Percentiles rank a stretch among this genome's conserved stretches.
Evolutionary conservation across 2,329 filamentous ascomycete genomes (phyloP).

Genomic region (Trichoderma koningiopsis): DNA sequence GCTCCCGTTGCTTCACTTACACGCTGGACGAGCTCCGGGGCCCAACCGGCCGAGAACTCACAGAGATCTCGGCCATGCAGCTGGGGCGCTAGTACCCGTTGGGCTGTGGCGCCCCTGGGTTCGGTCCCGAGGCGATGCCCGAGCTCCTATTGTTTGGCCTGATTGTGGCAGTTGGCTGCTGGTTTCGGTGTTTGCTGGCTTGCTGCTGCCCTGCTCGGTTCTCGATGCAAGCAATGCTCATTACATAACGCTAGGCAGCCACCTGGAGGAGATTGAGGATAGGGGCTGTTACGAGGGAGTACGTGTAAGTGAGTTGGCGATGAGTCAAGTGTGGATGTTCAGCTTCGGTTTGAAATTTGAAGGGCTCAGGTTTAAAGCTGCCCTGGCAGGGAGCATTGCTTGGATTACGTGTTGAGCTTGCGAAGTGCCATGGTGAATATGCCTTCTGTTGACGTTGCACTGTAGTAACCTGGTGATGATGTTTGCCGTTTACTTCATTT

Average conservation of each 20-base stretch:
- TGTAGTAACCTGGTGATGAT: neutral
- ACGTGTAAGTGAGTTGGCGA: neutral
- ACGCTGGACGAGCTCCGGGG: neutral
- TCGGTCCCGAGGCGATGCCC: slow-evolving; percentile 17
- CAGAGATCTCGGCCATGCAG: neutral
- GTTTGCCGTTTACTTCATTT: neutral
- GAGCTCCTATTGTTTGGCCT: neutral
- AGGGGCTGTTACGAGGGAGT: neutral
- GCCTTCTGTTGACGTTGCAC: neutral
- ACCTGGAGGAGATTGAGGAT: neutral
- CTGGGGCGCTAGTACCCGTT: slow-evolving; percentile 16
- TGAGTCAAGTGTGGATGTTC: neutral
- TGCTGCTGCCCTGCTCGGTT: neutral
- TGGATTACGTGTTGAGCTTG: neutral
- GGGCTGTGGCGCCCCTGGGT: slow-evolving; percentile 6
- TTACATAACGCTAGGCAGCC: neutral
- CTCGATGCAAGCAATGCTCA: neutral
- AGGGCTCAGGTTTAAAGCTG: neutral
- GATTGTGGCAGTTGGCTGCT: neutral
- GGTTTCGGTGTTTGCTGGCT: neutral
- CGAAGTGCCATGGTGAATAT: neutral
- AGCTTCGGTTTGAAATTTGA: neutral
- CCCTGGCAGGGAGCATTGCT: neutral
- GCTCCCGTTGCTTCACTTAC: neutral
- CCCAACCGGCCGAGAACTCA: neutral